These are phyloP conservation scores for Ehretia macrophylla DNA, from an alignment of 257 asterid genomes.

Conservation along the genomic window DNA sequence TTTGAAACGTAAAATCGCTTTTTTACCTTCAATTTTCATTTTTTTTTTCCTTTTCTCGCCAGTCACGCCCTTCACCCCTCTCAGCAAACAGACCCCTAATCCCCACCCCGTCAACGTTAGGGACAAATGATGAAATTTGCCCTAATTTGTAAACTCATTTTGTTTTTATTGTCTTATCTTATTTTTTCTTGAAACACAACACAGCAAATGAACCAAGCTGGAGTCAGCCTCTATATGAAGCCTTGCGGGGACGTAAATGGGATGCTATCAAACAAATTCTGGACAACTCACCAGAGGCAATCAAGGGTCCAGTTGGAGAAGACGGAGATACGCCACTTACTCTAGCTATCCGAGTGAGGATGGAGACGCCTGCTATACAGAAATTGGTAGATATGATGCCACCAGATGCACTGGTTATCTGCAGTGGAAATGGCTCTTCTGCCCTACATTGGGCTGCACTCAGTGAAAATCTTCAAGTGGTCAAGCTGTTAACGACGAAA, in stretches of 20 bases:
- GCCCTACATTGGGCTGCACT: background rate
- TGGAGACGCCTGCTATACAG: background rate
- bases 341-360: background rate
- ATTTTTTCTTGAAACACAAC: too few species aligned
- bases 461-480: background rate
- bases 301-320: background rate
- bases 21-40: too few species aligned
- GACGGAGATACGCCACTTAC: background rate
- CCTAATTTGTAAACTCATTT: too few species aligned
- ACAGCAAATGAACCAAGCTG: too few species aligned
- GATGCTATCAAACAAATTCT: background rate
- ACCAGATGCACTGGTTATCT: background rate
- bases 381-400: background rate
- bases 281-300: background rate
- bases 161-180: too few species aligned
- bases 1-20: too few species aligned
- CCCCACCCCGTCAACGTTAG: too few species aligned
- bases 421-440: background rate
- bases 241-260: background rate
- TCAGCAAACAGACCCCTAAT: too few species aligned
- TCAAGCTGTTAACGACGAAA: background rate
- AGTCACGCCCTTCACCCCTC: too few species aligned
- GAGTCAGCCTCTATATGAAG: background rate
- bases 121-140: too few species aligned
- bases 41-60: too few species aligned